Evolutionary conservation across 371 early-diverging fungal genomes (phyloP), one percentile per base, ranked within the genome.

Genomic region (Mucor ambiguus): DNA sequence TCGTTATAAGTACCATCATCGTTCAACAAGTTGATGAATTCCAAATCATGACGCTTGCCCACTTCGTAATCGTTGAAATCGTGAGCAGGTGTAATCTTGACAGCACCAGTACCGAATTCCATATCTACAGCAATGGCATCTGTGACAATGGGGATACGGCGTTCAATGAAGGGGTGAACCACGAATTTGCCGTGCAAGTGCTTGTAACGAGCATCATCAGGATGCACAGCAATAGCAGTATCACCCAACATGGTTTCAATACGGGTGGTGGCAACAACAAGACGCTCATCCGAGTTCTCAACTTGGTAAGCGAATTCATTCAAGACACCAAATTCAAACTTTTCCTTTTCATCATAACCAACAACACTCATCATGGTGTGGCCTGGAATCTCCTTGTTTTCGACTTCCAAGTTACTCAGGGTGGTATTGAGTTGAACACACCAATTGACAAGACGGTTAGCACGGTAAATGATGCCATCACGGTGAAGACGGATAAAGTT

Each of bases 171-270:
- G 33, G 99, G 99, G 82, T 99, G 99, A 26, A 92, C 83, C 16
- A 91, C 98, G 73, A 77, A 93, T 72, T 96, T 97, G 60, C 98
- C 98, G 54, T 93, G 93, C 24, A 97, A 89, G 73, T 96, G 95
- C 85, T 80, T 89, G 80, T 93, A 93, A 52, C 95, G 90, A 65
- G 81, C 77, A 72, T 94, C 95, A 30, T 91, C 66, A 33, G 95
- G 92, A 75, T 99, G 96, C 30, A 98, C 93, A 61, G 98, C 98
- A 76, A 99, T 84, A 30, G 98, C 99, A 16, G 95, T 92, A 84
- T 99, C 99, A 71, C 98, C 99, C 56, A 99, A 85, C 95, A 99
- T 99, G 61, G 99, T 99, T 83, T 99, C 99, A 67, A 98, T 89
- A 91, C 99, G 95, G 4, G 99, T 99, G 22, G 99, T 99, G 26